Percentiles rank a stretch among this genome's conserved stretches.
These are phyloP conservation scores for Emericellopsis cladophorae DNA, from an alignment of 2,329 filamentous ascomycete species.

Conservation along the genomic window DNA sequence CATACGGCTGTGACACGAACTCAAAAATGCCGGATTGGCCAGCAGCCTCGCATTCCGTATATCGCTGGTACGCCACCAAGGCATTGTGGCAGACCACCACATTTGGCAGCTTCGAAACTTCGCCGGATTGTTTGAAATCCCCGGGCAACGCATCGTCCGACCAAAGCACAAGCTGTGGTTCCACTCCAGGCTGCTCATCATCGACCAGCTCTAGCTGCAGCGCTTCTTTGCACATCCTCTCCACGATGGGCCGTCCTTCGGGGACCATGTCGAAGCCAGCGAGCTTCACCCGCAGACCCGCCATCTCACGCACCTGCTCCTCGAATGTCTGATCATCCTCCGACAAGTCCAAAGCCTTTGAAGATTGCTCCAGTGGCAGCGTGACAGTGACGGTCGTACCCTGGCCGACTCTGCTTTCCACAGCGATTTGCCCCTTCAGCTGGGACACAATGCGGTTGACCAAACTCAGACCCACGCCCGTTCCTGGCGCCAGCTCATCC, in stretches of 20 bases:
- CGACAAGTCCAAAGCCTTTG: background rate
- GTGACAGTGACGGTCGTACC: constrained; percentile 23
- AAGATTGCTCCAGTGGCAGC: constrained; percentile 12
- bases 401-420: constrained; percentile 29
- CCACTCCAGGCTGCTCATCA: constrained; percentile 2
- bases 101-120: constrained; percentile 7
- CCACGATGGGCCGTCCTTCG: background rate
- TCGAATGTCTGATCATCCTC: constrained; percentile 14
- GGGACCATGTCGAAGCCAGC: too few relatives aligned
- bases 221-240: constrained; percentile 17
- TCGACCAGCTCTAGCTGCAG: constrained; percentile 15
- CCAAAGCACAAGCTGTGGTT: constrained; percentile 14
- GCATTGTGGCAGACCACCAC: constrained; percentile 20
- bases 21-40: constrained; percentile 14
- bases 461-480: constrained; percentile 53
- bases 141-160: constrained; percentile 6
- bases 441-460: constrained; percentile 46
- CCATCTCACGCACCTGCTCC: constrained; percentile 13
- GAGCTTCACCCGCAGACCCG: constrained; percentile 13
- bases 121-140: constrained; percentile 1
- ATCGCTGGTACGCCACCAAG: constrained; percentile 12
- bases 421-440: constrained; percentile 43
- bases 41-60: constrained; percentile 7
- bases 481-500: constrained; percentile 43
- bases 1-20: constrained; percentile 24